A percentile compares a stretch with the other conserved stretches of the same genome.
phyloP scores from a whole-genome alignment of 345 rosid genomes.

The Nephelium lappaceum region DNA sequence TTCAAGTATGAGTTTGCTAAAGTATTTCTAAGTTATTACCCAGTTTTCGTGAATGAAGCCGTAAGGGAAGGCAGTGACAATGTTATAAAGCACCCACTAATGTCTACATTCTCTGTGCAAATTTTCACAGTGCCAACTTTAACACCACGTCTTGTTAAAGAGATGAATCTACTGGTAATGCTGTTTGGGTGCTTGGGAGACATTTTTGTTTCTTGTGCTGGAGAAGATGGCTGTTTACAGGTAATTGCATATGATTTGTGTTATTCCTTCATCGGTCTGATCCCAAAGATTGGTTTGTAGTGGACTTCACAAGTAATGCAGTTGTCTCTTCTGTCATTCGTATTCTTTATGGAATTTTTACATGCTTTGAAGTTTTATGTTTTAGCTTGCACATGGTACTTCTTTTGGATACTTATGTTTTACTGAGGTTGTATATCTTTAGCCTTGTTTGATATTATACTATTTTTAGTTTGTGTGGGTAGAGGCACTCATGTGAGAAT shows the following conservation, averaged over 20 bases:
- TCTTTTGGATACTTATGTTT: not conserved
- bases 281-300: not conserved
- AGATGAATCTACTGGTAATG: constrained; percentile 65
- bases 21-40: constrained; percentile 78
- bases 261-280: not conserved
- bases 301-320: not conserved
- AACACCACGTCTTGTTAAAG: constrained; percentile 88
- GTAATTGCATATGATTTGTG: constrained; percentile 31
- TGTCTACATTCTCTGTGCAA: constrained; percentile 86
- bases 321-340: not conserved
- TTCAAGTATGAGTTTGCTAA: constrained; percentile 90
- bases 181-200: constrained; percentile 76
- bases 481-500: not conserved
- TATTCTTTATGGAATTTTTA: not conserved
- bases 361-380: not conserved
- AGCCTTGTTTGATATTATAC: not conserved
- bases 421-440: not conserved
- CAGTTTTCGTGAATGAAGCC: constrained; percentile 60
- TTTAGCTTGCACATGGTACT: not conserved
- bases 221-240: constrained; percentile 81
- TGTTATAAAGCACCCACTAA: constrained; percentile 51
- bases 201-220: constrained; percentile 64
- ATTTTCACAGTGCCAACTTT: constrained; percentile 91
- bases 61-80: constrained; percentile 51
- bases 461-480: not conserved